Base-by-base conservation (phyloP, 2,329 filamentous ascomycete species). In the Pezicula neosporulosa region DNA sequence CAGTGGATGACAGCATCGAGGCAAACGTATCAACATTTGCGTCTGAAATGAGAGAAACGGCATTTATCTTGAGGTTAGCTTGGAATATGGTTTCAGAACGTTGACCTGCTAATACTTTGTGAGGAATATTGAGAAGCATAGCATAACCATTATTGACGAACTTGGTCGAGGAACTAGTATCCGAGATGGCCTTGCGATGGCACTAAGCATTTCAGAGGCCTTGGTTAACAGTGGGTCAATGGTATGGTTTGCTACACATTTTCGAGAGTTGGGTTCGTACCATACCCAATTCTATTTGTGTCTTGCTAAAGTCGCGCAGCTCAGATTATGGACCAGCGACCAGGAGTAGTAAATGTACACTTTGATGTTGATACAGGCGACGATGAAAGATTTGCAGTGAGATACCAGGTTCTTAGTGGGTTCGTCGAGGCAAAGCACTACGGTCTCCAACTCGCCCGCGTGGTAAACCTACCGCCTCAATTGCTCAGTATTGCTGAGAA, bases 241-340 rank as follows among this genome's bases (percentile, higher is more conserved):
- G 0, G 83, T 97, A 0, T 97, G 90, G 85, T 99, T 99, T 69
- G 90, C 87, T 2, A 97, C 94, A 0, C 95, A 99, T 65, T 99
- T 97, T 65, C 77, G 82, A 35, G 89, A 97, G 55, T 76, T 99
- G 2, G 70, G 77, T 79, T 66, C 56, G 72, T 45, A 15, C 19
- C 33, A 10, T 7, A 48, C 15, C 15, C 19, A 33, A 24, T 21
- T 21, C 6, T 13, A 15, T 13, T 9, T 24, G 6, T 19, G 10
- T n/a, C 13, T 37, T 38, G 27, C 48, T 60, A 39, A 59, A 28
- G 24, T 10, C 13, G 3, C n/a, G 6, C 38, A 77, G 86, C 91
- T 0, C 80, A 78, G 3, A 89, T 93, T 35, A 76, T 97, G 54
- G 76, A 80, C 1, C 85, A 91, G 56, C 81, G 89, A 10, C 82